A percentile compares a stretch with the other conserved stretches of the same genome.
These are phyloP conservation scores for Potentilla sterilis DNA, from an alignment of 306 rosid species.

Conservation along the genomic window DNA sequence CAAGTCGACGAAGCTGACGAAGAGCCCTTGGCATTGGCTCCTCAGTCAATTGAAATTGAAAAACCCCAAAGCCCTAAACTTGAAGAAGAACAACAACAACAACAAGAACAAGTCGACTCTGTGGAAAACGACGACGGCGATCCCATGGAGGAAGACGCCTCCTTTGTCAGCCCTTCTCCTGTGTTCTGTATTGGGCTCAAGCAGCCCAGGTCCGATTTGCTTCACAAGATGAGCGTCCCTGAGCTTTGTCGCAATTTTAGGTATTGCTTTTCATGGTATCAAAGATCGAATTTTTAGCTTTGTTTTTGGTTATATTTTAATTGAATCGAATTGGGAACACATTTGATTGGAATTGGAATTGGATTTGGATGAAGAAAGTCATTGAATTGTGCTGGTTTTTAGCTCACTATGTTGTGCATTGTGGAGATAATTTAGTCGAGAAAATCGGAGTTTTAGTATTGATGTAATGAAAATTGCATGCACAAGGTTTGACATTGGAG, in stretches of 20 bases:
- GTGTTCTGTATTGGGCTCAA: constrained; percentile 72
- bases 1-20: constrained; percentile 64
- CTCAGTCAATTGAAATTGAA: constrained; percentile 46
- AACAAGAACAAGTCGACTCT: constrained; percentile 35
- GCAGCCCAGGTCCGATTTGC: constrained; percentile 74
- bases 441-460: not conserved
- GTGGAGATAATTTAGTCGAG: not conserved
- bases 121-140: constrained; percentile 29
- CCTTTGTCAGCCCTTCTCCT: constrained; percentile 48
- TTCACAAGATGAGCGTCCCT: constrained; percentile 81
- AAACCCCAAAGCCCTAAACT: constrained; percentile 25
- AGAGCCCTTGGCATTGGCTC: constrained; percentile 43
- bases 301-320: not conserved
- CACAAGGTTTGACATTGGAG: too few species aligned
- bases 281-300: constrained; percentile 1
- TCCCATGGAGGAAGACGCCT: constrained; percentile 67
- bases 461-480: not conserved
- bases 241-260: constrained; percentile 95
- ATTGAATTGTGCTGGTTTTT: not conserved
- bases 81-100: not conserved
- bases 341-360: not conserved
- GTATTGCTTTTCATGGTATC: constrained; percentile 27
- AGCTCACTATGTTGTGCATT: not conserved
- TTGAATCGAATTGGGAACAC: not conserved
- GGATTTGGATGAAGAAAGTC: not conserved